Conservation (phyloP, 1,139 yeast genomes). For the Scheffersomyces parashehatae region DNA sequence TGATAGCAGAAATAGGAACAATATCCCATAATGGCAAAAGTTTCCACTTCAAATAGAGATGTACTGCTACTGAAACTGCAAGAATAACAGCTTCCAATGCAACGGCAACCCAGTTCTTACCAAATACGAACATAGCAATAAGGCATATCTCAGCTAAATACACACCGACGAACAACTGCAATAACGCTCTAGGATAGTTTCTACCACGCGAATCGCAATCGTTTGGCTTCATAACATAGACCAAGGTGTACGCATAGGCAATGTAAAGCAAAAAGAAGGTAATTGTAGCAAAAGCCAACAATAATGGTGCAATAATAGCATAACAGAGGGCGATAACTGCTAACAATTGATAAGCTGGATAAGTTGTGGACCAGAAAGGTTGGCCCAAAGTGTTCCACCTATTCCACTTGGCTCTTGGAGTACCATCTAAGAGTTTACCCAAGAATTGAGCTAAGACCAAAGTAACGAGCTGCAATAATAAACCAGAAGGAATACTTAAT, state of each 20-base stretch:
- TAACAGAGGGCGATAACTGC: constrained; percentile 41
- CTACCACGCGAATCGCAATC: constrained; percentile 61
- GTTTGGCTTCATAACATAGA: constrained; percentile 58
- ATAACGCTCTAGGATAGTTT: constrained; percentile 64
- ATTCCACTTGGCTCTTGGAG: constrained; percentile 47
- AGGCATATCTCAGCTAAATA: constrained; percentile 68
- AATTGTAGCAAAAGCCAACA: constrained; percentile 48
- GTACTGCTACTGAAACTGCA: constrained; percentile 52
- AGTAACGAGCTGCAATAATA: constrained; percentile 42
- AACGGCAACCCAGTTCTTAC: constrained; percentile 72
- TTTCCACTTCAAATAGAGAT: constrained; percentile 55
- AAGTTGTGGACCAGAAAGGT: constrained; percentile 43
- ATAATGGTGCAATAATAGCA: constrained; percentile 46
- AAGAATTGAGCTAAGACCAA: constrained; percentile 47
- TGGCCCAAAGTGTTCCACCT: constrained; percentile 43
- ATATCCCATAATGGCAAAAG: constrained; percentile 63
- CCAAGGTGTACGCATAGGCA: constrained; percentile 58
- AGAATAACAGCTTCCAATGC: constrained; percentile 59
- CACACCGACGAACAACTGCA: constrained; percentile 64
- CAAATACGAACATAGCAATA: constrained; percentile 66
- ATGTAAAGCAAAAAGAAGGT: constrained; percentile 52
- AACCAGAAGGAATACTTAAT: constrained; percentile 38
- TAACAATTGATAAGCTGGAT: constrained; percentile 43
- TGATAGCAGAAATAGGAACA: constrained; percentile 75
- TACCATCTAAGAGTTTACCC: constrained; percentile 46